Percentiles rank a stretch among this genome's conserved stretches.
Evolutionary conservation across 129 eudicot genomes (phyloP).

Genomic region (Glebionis coronaria): DNA sequence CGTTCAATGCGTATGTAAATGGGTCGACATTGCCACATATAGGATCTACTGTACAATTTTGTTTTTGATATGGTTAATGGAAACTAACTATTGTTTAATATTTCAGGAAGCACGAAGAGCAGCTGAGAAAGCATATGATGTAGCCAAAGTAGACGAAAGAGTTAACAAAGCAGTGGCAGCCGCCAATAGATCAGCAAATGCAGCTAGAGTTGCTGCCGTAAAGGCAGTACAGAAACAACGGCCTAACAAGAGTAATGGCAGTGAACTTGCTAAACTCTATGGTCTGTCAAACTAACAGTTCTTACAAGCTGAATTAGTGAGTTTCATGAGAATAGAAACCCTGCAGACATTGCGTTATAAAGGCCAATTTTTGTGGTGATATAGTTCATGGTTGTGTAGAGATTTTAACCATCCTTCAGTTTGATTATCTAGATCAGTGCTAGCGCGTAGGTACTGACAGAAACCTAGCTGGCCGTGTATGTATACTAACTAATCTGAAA

Average conservation of each 20-base stretch:
- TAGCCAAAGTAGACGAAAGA: conserved; percentile 84
- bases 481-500: conserved; percentile 28
- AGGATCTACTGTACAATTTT: too few species aligned
- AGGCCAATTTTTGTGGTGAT: conserved; percentile 9
- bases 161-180: conserved; percentile 82
- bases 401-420: conserved; percentile 26
- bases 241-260: conserved; percentile 41
- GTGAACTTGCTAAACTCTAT: conserved; percentile 39
- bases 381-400: conserved; percentile 3
- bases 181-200: conserved; percentile 92
- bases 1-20: not conserved
- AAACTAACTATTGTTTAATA: not conserved
- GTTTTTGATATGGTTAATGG: not conserved
- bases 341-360: not conserved
- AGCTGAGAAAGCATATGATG: conserved; percentile 79
- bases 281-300: conserved; percentile 14
- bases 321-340: not conserved
- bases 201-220: conserved; percentile 93
- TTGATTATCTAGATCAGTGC: conserved; percentile 38
- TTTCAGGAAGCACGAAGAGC: conserved; percentile 88
- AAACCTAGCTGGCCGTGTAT: conserved; percentile 39
- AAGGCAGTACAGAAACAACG: conserved; percentile 86
- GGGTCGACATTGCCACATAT: too few species aligned
- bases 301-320: conserved; percentile 5
- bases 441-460: conserved; percentile 39